These are phyloP conservation scores for Aegilops umbellulata DNA, from an alignment of 176 grass and related monocot genomes.

Conservation along the genomic window DNA sequence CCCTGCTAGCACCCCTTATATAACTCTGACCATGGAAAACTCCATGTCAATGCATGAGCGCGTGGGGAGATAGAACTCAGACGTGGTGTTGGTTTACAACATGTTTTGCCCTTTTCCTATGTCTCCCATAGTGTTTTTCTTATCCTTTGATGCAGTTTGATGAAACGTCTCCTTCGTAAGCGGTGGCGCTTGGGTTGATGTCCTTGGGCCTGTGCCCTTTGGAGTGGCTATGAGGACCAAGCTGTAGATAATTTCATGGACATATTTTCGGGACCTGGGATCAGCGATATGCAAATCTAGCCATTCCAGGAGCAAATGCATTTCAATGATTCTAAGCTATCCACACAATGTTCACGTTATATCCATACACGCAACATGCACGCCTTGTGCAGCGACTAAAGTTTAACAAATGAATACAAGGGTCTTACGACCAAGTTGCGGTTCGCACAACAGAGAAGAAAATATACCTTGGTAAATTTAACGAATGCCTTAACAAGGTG, in stretches of 20 bases:
- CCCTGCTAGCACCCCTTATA: background rate
- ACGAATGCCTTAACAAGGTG: no score
- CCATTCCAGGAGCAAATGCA: no score
- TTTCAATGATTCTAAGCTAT: no score
- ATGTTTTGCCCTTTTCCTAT: background rate
- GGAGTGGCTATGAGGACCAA: background rate
- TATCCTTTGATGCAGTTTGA: background rate
- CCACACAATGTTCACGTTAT: no score
- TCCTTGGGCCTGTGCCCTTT: background rate
- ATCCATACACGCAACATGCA: no score
- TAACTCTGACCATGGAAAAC: background rate
- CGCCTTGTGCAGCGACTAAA: no score
- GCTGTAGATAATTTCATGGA: background rate
- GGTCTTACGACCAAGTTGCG: no score
- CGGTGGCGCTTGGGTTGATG: background rate
- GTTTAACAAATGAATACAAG: no score
- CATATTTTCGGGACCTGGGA: background rate
- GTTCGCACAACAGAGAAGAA: no score
- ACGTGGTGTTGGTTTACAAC: background rate
- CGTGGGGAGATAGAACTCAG: background rate
- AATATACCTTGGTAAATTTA: no score
- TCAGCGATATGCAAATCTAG: no score
- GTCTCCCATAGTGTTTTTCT: background rate
- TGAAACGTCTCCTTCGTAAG: background rate
- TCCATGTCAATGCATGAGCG: background rate